These are phyloP conservation scores for Colletotrichum noveboracense DNA, from an alignment of 2,329 filamentous ascomycete species.

Conservation along the genomic window DNA sequence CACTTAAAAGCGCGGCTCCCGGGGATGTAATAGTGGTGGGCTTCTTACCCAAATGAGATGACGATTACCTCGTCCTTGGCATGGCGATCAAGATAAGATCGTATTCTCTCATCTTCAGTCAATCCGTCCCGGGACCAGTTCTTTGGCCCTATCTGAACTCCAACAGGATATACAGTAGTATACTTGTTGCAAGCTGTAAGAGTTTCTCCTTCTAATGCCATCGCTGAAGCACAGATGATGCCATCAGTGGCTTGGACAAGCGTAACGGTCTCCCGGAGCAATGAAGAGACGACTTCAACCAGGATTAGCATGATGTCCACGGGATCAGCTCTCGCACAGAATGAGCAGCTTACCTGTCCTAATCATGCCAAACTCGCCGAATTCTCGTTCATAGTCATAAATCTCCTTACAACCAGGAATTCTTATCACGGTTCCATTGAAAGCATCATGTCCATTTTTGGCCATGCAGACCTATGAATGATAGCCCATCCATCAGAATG, in stretches of 20 bases:
- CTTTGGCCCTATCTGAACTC: background rate
- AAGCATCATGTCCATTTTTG: background rate
- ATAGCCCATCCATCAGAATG: background rate
- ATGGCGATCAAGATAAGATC: background rate
- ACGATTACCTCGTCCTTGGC: background rate
- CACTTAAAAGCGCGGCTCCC: no score
- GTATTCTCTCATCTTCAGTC: background rate
- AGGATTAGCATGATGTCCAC: background rate
- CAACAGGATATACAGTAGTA: background rate
- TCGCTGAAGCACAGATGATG: background rate
- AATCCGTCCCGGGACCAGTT: background rate
- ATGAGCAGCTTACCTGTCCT: background rate
- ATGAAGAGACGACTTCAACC: background rate
- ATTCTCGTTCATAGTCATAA: background rate
- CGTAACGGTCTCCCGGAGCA: background rate
- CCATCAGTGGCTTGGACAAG: background rate
- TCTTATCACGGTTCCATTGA: background rate
- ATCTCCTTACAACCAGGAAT: background rate
- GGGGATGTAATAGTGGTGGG: background rate
- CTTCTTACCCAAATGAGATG: background rate
- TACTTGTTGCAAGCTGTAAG: background rate
- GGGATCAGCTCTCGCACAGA: accelerated
- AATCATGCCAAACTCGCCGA: background rate
- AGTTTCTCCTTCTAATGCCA: background rate
- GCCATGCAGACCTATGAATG: background rate